Percentiles rank a stretch among this genome's conserved stretches.
phyloP scores from a whole-genome alignment of 306 rosid species.

The Castanea mollissima region DNA sequence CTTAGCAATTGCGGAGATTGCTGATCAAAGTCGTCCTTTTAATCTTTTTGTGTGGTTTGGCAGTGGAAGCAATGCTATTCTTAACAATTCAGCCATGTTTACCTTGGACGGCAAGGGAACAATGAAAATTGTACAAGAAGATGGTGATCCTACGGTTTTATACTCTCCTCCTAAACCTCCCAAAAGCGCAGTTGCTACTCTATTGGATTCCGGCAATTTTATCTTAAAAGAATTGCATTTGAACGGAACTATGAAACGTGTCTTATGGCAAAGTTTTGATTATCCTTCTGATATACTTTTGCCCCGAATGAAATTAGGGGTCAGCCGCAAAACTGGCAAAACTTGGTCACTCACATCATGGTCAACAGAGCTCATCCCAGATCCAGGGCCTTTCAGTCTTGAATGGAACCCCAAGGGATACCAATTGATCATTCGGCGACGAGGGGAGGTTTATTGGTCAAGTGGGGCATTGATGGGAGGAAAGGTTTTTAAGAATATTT shows the following conservation, averaged over 20 bases:
- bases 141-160: slow-evolving; percentile 4
- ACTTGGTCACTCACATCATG: background rate
- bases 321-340: slow-evolving; percentile 1
- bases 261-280: slow-evolving; percentile 24
- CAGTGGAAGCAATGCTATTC: background rate
- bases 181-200: background rate
- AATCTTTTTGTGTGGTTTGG: slow-evolving; percentile 8
- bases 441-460: background rate
- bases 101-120: slow-evolving; percentile 6
- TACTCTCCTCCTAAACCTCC: slow-evolving; percentile 2
- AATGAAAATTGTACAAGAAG: slow-evolving; percentile 8
- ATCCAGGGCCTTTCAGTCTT: slow-evolving; percentile 22
- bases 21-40: too few species aligned
- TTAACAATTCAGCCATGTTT: background rate
- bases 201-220: slow-evolving; percentile 18
- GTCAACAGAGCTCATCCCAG: accelerated
- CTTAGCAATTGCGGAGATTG: too few species aligned
- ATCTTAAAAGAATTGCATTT: slow-evolving; percentile 15
- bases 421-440: background rate
- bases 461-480: background rate
- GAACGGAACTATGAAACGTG: background rate
- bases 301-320: slow-evolving; percentile 32
- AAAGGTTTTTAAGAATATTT: background rate
- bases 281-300: background rate
- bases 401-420: slow-evolving; percentile 20